These are phyloP conservation scores for Blumeriella jaapii DNA, from an alignment of 2,329 filamentous ascomycete species.

Conservation along the genomic window DNA sequence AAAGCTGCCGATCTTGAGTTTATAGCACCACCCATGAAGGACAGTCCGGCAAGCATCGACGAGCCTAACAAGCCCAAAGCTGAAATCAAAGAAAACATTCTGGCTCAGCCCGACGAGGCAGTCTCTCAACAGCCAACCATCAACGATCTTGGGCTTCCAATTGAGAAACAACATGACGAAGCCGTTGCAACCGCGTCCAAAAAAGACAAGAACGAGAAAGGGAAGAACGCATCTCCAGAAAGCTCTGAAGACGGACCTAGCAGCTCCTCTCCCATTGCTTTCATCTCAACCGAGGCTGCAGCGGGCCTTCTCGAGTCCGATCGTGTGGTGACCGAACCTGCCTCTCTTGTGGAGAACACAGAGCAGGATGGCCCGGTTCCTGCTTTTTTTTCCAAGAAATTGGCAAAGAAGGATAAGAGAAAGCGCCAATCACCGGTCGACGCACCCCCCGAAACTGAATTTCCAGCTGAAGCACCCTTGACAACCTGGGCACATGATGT, in stretches of 20 bases:
- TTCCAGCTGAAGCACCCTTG: slow-evolving; percentile 6
- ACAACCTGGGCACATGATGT: slow-evolving; percentile 25
- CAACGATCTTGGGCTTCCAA: not conserved
- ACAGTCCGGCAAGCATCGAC: too few species aligned
- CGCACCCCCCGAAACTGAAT: slow-evolving; percentile 4
- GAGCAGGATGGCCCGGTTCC: slow-evolving; percentile 4
- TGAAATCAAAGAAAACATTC: not conserved
- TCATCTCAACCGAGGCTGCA: not conserved
- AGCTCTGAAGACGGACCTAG: slow-evolving; percentile 10
- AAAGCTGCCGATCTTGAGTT: not conserved
- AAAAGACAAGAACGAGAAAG: slow-evolving; percentile 20
- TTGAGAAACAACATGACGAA: slow-evolving; percentile 2
- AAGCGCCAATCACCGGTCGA: slow-evolving; percentile 22
- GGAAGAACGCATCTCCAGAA: slow-evolving; percentile 10
- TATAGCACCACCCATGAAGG: too few species aligned
- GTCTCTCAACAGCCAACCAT: not conserved
- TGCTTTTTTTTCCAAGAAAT: slow-evolving; percentile 10
- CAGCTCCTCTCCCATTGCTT: slow-evolving; percentile 1
- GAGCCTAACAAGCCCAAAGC: too few species aligned
- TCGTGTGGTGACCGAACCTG: slow-evolving; percentile 6
- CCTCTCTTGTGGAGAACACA: slow-evolving; percentile 3
- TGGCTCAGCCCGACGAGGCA: not conserved
- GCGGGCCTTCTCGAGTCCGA: not conserved
- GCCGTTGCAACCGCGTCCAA: slow-evolving; percentile 12
- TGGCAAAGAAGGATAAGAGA: slow-evolving; percentile 26